Conservation (phyloP, 352 stramenopile genomes). For the Globisporangium spiculum region DNA sequence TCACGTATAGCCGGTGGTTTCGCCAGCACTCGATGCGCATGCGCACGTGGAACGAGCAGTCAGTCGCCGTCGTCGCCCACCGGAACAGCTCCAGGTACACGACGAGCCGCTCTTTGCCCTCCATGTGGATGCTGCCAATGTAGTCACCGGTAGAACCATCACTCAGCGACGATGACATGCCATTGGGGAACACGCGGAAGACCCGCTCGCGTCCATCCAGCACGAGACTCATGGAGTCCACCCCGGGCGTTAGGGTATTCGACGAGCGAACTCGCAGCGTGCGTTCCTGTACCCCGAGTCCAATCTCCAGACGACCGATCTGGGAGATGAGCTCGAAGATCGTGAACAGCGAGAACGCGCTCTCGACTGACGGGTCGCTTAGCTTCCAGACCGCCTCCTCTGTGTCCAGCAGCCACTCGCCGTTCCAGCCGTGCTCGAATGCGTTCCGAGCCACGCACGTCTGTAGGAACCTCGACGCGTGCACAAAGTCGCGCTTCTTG, state of each 20-base stretch:
- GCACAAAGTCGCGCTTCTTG: neutral
- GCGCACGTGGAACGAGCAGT: slow-evolving; percentile 40
- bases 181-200: slow-evolving; percentile 58
- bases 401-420: slow-evolving; percentile 52
- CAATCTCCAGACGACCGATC: slow-evolving; percentile 38
- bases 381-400: slow-evolving; percentile 40
- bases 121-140: slow-evolving; percentile 48
- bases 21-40: slow-evolving; percentile 40
- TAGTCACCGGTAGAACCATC: slow-evolving; percentile 49
- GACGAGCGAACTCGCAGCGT: slow-evolving; percentile 36
- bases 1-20: slow-evolving; percentile 38
- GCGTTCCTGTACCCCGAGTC: slow-evolving; percentile 34
- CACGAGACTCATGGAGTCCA: slow-evolving; percentile 45
- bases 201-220: slow-evolving; percentile 59
- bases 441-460: slow-evolving; percentile 21
- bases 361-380: slow-evolving; percentile 12
- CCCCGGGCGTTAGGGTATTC: slow-evolving; percentile 22
- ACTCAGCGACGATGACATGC: slow-evolving; percentile 32
- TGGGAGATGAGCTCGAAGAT: slow-evolving; percentile 52
- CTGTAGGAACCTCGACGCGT: neutral
- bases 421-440: slow-evolving; percentile 46
- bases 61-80: slow-evolving; percentile 29
- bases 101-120: slow-evolving; percentile 35
- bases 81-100: slow-evolving; percentile 52
- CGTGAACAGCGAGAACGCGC: slow-evolving; percentile 35